Evolutionary conservation across 139 green algal genomes (phyloP).

Genomic region (Coccomyxa sp.): DNA sequence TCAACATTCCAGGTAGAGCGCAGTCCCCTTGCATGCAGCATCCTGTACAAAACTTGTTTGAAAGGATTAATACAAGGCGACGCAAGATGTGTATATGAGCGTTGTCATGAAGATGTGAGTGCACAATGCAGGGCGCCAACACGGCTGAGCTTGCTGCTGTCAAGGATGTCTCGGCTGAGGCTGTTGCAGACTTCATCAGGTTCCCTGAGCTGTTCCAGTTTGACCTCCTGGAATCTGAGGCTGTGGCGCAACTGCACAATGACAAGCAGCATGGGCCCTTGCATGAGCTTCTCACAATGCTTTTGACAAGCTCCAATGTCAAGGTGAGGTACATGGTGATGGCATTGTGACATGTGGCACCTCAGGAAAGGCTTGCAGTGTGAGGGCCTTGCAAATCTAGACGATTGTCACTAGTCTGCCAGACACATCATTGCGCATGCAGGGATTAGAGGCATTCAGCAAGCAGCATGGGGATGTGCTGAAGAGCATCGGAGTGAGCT

Average conservation of each 20-base stretch:
- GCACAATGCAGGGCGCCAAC: not conserved
- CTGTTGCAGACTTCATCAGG: conserved; percentile 7
- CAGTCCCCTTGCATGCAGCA: not conserved
- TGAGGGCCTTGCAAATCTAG: not conserved
- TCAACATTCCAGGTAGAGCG: conserved; percentile 20
- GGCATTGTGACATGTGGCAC: not conserved
- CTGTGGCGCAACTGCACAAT: not conserved
- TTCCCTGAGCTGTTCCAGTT: conserved; percentile 4
- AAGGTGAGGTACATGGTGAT: not conserved
- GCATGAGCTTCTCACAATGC: not conserved
- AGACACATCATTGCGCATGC: not conserved
- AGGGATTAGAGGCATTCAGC: not conserved
- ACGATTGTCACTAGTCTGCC: not conserved
- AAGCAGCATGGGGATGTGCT: conserved; percentile 5
- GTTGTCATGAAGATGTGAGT: too few species aligned
- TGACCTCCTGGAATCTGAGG: conserved; percentile 4
- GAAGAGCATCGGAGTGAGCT: not conserved
- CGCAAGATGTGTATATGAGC: too few species aligned
- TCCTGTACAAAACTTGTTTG: too few species aligned
- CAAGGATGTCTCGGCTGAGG: not conserved
- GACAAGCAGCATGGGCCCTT: not conserved
- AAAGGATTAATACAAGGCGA: too few species aligned
- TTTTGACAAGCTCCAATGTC: not conserved
- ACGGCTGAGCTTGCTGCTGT: not conserved
- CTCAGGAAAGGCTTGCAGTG: not conserved